Evolutionary conservation across 2,329 filamentous ascomycete genomes (phyloP), one percentile per base, ranked within the genome.

Genomic region (Dothideomycetes sp.): DNA sequence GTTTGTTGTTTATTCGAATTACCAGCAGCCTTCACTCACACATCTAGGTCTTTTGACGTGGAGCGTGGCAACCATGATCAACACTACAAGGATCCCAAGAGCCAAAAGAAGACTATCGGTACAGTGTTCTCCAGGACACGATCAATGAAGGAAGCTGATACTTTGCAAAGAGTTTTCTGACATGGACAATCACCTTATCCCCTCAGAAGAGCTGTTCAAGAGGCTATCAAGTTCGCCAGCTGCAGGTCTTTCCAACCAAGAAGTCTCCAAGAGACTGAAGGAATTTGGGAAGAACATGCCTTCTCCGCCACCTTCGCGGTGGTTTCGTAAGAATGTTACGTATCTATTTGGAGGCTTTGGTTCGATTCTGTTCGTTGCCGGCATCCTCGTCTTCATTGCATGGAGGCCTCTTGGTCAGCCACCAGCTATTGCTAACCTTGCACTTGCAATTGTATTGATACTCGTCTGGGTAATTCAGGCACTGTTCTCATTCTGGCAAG

Each of bases 311-410:
- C 75, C 77, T 11, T 80, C 77, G 4, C 72, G 70, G 44, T 68
- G 70, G 46, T 55, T 77, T 33, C 64, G 65, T 32, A 75, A 74
- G 44, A 68, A 77, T 4, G 60, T 79, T 24, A 73, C 73, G 14
- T 88, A 88, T 59, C 77, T 87, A 50, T 86, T 86, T 62, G 79
- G 79, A 47, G 83, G 83, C 1, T 89, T 88, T 48, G 82, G 83
- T 2, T 69, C 75, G 1, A 75, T 89, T 37, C 68, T 88, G 3
- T 68, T 87, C 5, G 53, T 78, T 2, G 82, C 80, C 14, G 68
- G 73, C 15, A 72, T 87, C 27, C 68, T 88, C 3, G 82, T 88
- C 36, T 85, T 87, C 51, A 63, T 88, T 42, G 76, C 81, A 3
- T 88, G 82, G 81, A 79, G 75, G 46, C 84, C 83, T 0, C 71